A percentile compares a stretch with the other conserved stretches of the same genome.
Conservation (phyloP, 306 rosid genomes). For the Alnus glutinosa region DNA sequence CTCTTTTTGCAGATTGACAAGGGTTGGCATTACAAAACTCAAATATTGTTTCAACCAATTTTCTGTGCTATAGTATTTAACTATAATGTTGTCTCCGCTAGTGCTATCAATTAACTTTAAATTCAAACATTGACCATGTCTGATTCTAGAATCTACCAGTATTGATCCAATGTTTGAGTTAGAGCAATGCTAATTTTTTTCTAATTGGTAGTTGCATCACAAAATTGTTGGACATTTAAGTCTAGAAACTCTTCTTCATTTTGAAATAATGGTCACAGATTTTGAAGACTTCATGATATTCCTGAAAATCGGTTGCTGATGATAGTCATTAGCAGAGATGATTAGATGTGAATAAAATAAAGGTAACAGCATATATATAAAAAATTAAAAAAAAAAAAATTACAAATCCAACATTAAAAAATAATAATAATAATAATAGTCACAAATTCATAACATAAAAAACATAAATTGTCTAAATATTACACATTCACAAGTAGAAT, state of each 20-base stretch:
- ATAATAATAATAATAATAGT: too few relatives aligned
- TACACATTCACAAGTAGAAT: too few relatives aligned
- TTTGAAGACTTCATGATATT: too few relatives aligned
- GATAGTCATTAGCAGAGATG: too few relatives aligned
- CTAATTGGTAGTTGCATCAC: not conserved
- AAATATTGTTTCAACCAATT: not conserved
- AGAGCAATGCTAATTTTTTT: not conserved
- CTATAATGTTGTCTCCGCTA: not conserved
- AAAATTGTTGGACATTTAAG: not conserved
- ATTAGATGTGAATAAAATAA: too few relatives aligned
- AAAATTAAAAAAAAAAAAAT: too few relatives aligned
- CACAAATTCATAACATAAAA: too few relatives aligned
- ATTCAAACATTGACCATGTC: not conserved
- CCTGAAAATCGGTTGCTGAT: too few relatives aligned
- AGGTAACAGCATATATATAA: too few relatives aligned
- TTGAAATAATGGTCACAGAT: not conserved
- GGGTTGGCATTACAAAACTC: conserved; percentile 48
- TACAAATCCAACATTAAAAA: too few relatives aligned
- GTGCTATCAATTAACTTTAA: not conserved
- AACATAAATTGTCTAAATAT: too few relatives aligned
- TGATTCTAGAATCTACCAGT: not conserved
- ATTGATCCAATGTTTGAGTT: not conserved
- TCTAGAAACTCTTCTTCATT: not conserved
- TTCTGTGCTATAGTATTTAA: not conserved
- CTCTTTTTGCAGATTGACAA: conserved; percentile 58